phyloP scores from a whole-genome alignment of 2,329 filamentous ascomycete genomes.

The Cordyceps fumosorosea region DNA sequence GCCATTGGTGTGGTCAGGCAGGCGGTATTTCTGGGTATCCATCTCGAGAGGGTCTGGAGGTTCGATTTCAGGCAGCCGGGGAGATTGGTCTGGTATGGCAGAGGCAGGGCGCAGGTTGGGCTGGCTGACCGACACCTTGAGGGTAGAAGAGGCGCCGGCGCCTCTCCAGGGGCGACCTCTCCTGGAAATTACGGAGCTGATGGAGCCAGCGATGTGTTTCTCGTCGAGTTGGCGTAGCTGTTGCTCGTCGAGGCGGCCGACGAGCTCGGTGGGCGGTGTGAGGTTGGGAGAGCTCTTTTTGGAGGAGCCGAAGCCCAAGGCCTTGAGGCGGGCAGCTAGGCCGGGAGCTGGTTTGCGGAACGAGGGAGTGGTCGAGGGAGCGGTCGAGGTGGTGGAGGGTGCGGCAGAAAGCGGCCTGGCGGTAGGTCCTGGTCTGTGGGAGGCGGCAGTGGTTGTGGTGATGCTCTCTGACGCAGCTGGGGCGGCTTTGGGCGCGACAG shows the following conservation, averaged over 20 bases:
- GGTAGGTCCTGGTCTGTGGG: neutral
- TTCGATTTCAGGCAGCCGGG: conserved; percentile 45
- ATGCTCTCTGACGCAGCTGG: conserved; percentile 6
- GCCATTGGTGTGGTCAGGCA: conserved; percentile 63
- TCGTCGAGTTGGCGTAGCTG: conserved; percentile 65
- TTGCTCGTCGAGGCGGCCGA: conserved; percentile 64
- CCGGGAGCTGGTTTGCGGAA: conserved; percentile 57
- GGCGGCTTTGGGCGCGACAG: neutral
- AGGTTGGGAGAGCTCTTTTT: conserved; percentile 28
- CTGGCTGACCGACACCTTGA: conserved; percentile 19
- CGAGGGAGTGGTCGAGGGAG: conserved; percentile 19
- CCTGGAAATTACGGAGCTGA: conserved; percentile 48
- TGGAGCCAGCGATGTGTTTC: conserved; percentile 53
- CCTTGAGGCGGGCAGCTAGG: conserved; percentile 58
- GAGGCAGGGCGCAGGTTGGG: conserved; percentile 20
- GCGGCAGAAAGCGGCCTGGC: neutral
- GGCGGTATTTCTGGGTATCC: conserved; percentile 68
- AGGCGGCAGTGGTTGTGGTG: neutral
- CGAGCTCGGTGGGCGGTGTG: conserved; percentile 33
- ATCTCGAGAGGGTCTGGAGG: conserved; percentile 48
- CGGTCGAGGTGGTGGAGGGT: conserved; percentile 18
- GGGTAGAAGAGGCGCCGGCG: conserved; percentile 35
- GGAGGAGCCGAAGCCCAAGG: conserved; percentile 51
- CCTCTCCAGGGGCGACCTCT: conserved; percentile 69
- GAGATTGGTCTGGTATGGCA: conserved; percentile 25